phyloP scores from a whole-genome alignment of 257 asterid genomes.

The Solanum paucissectum region DNA sequence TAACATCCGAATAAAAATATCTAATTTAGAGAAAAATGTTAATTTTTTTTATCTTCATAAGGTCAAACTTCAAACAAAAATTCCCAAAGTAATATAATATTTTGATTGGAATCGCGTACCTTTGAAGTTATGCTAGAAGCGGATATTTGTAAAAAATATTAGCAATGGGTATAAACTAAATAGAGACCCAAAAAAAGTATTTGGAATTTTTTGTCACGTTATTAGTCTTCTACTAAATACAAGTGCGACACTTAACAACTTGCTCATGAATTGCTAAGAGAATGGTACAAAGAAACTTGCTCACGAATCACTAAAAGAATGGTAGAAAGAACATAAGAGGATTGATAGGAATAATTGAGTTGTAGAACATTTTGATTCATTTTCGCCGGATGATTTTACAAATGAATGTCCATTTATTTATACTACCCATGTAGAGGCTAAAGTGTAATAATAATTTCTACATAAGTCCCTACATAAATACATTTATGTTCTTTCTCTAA shows the following conservation, averaged over 20 bases:
- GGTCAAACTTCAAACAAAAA: not conserved
- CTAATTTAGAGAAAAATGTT: not conserved
- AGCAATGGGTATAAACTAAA: too few species aligned
- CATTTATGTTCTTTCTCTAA: not conserved
- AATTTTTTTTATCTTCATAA: too few species aligned
- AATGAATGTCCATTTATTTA: not conserved
- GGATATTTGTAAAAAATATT: too few species aligned
- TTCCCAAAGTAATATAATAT: not conserved
- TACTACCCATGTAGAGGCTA: not conserved
- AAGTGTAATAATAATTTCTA: not conserved
- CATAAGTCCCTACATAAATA: not conserved
- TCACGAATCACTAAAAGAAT: not conserved
- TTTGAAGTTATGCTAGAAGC: too few species aligned
- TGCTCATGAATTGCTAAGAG: not conserved
- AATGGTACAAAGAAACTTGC: not conserved
- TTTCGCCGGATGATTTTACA: too few species aligned
- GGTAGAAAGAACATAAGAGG: not conserved
- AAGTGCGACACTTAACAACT: not conserved
- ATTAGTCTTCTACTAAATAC: not conserved
- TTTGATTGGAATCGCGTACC: not conserved
- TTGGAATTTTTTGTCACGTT: not conserved
- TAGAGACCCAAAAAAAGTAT: not conserved
- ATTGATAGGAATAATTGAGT: too few species aligned
- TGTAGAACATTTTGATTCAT: too few species aligned
- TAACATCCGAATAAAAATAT: too few species aligned